Evolutionary conservation across 176 grass and related monocot genomes (phyloP), one percentile per base, ranked within the genome.

Genomic region (Typha latifolia): DNA sequence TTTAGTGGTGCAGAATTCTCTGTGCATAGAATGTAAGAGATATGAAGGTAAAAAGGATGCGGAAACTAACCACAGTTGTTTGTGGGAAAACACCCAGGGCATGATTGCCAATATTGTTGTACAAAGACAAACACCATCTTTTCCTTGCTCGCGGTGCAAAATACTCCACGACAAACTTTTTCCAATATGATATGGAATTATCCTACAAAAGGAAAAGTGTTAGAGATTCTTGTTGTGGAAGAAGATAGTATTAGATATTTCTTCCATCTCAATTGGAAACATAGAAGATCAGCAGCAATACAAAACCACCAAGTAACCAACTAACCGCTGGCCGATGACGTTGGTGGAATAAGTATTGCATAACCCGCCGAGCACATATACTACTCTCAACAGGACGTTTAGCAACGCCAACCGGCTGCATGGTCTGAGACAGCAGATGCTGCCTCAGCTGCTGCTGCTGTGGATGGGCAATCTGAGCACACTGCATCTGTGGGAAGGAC

Each of bases 261-360:
- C 26, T 10, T 15, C 11, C 47, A 47, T 18, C 19, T 16, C 37
- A 43, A 57, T 1, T 16, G 10, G 47, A 76, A 12, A 56, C 12
- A 5, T 32, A 12, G 15, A 65, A 67, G 0, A 59, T 59, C 47
- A 69, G 19, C 32, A 27, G 15, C 27, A 14, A 49, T 24, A 59
- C 3, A 10, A 63, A 18, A 27, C 4, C 3, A 29, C 14, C 2
- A 7, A 55, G 14, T 55, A 67, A 82, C 4, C 48, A 82, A 69
- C 81, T 82, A 51, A 99, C 95, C 64, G 78, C 66, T 59, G 95
- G 81, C 1, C 83, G 76, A 66, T 99, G 86, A 71, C 89, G 84
- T 62, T 93, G 88, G 74, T 99, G 95, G 72, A 83, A 99, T 31
- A 99, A 77, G 76, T 90, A 99, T 57, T 99, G 95, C 89, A 79